Evolutionary conservation across 1,284 basidiomycete genomes (phyloP), one percentile per base, ranked within the genome.

Genomic region (Trametes versicolor): DNA sequence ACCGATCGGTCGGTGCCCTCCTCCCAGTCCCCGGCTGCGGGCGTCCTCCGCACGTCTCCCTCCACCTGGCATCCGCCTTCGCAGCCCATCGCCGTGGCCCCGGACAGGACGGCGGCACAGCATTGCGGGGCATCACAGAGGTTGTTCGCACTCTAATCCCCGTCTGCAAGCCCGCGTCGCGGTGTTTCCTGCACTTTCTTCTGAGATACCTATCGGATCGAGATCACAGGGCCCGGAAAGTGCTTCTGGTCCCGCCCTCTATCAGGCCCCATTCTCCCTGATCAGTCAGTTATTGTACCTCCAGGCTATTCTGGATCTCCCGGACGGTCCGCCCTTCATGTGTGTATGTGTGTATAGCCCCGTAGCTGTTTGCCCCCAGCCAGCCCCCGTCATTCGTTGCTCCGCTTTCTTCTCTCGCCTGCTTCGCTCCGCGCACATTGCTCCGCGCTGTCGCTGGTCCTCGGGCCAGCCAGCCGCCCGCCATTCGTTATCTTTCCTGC

Each of bases 41-140:
- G 12, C 45, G 45, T 23, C 49, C 49, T 51, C 25, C 19, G 48
- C 6, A 27, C 49, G 15, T 41, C 23, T 39, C 36, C 3, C 17
- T 25, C 37, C 15, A 36, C 36, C n/a, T 54, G 2, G 25, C 32
- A 21, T 29, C 17, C 50, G 19, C 32, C 5, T 43, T 60, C 27
- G 37, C 32, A 27, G 29, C 37, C 29, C 15, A 2, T 25, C 27
- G 48, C 48, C 15, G 27, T 17, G 25, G 48, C 25, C 25, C 25
- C 48, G 15, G 25, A 49, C 25, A 50, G 8, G 29, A 7, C 15
- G 19, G 10, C 32, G 34, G n/a, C 59, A 61, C 59, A 54, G 59
- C 59, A 48, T 61, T 37, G 59, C 39, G 59, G 59, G 27, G 59
- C 60, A 48, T 55, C 53, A 50, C 19, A 36, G 63, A 56, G 52